Conservation (phyloP, 2,329 filamentous ascomycete genomes). For the Ascochyta viciae-villosae region DNA sequence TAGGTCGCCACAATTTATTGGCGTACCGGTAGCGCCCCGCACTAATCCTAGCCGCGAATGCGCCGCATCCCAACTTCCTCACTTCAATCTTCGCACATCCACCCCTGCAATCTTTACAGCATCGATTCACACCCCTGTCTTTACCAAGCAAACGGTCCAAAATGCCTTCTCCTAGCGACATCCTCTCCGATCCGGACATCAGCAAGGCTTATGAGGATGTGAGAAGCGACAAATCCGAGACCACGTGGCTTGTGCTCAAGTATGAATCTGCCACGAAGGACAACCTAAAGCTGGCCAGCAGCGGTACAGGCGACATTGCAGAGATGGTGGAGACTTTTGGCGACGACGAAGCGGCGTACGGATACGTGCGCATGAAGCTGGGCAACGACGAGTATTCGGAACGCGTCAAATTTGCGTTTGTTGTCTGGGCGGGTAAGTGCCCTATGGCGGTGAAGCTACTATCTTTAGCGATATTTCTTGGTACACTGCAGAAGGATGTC, state of each 20-base stretch:
- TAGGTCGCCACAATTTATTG: conserved; percentile 6
- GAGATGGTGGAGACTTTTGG: conserved; percentile 66
- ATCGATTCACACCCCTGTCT: not conserved
- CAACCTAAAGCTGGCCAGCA: conserved; percentile 63
- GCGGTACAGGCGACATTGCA: conserved; percentile 66
- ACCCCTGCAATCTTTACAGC: conserved; percentile 11
- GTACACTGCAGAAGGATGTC: not conserved
- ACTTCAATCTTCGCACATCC: conserved; percentile 3
- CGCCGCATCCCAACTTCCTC: conserved; percentile 22
- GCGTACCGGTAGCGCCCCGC: conserved; percentile 11
- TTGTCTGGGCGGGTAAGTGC: conserved; percentile 71
- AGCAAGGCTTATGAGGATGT: conserved; percentile 70
- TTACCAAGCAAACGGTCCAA: conserved; percentile 1
- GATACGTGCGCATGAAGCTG: conserved; percentile 65
- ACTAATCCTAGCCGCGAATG: conserved; percentile 15
- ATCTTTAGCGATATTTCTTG: not conserved
- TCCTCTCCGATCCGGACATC: conserved; percentile 60
- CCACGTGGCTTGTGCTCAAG: conserved; percentile 72
- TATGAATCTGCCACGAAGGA: conserved; percentile 58
- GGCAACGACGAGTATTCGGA: conserved; percentile 74
- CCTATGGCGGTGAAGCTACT: not conserved
- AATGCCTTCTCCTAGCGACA: conserved; percentile 41
- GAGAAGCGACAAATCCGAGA: conserved; percentile 69
- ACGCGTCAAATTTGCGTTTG: conserved; percentile 71
- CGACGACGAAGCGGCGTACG: conserved; percentile 69